Percentiles rank a stretch among this genome's conserved stretches.
Evolutionary conservation across 2,329 filamentous ascomycete species (phyloP).

Genomic region (Ophioceras dolichostomum): DNA sequence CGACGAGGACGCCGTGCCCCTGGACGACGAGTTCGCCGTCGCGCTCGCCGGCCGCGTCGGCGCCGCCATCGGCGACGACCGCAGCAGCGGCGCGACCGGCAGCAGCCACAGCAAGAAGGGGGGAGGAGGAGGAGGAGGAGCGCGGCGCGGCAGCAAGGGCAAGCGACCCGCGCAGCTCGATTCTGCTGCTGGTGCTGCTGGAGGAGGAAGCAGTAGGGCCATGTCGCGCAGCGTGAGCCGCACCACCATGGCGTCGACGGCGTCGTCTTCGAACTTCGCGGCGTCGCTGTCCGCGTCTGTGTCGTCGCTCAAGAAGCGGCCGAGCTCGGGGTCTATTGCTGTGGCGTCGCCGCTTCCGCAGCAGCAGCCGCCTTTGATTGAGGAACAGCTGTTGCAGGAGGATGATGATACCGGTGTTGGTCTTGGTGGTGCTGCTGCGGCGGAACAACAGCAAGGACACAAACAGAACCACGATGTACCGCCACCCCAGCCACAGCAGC

Average conservation of each 20-base stretch:
- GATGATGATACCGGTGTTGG: too few species aligned
- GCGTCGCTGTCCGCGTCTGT: too few species aligned
- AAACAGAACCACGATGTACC: too few species aligned
- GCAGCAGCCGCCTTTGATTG: neutral
- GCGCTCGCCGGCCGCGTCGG: slow-evolving; percentile 60
- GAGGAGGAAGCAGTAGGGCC: slow-evolving; percentile 4
- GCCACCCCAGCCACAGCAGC: too few species aligned
- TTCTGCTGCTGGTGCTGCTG: too few species aligned
- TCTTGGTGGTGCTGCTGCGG: too few species aligned
- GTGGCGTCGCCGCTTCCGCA: slow-evolving; percentile 8
- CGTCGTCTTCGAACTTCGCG: slow-evolving; percentile 11
- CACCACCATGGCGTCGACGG: slow-evolving; percentile 38
- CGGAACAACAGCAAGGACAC: too few species aligned
- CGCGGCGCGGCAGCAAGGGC: neutral
- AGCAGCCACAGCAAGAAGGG: slow-evolving; percentile 44
- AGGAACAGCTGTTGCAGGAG: too few species aligned
- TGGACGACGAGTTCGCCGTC: slow-evolving; percentile 83
- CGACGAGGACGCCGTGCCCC: slow-evolving; percentile 83
- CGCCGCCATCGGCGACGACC: slow-evolving; percentile 60
- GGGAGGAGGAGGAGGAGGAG: slow-evolving; percentile 5
- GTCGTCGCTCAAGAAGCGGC: slow-evolving; percentile 11
- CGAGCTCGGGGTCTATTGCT: slow-evolving; percentile 8
- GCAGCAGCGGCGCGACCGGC: slow-evolving; percentile 52
- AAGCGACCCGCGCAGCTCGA: too few species aligned
- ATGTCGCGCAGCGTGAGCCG: slow-evolving; percentile 43